A percentile compares a stretch with the other conserved stretches of the same genome.
Evolutionary conservation across 2,329 filamentous ascomycete species (phyloP).

Genomic region (Aspergillus fijiensis): DNA sequence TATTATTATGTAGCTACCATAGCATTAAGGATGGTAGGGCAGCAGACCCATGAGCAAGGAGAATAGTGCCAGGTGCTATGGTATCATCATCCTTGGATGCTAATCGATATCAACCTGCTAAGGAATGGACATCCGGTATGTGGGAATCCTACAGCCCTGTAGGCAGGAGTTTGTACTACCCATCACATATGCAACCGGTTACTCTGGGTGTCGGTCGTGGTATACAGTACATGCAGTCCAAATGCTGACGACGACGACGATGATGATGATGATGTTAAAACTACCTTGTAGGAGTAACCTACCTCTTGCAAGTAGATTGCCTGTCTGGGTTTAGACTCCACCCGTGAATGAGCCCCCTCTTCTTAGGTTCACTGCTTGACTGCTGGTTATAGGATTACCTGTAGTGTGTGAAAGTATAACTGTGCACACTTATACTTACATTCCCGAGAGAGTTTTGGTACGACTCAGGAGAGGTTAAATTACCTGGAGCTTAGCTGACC

Average conservation of each 20-base stretch:
- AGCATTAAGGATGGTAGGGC: neutral
- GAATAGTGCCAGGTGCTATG: neutral
- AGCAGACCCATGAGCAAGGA: neutral
- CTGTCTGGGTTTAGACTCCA: conserved; percentile 5
- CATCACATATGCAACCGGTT: conserved; percentile 1
- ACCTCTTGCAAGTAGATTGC: neutral
- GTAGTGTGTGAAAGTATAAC: neutral
- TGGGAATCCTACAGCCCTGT: conserved; percentile 10
- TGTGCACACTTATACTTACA: neutral
- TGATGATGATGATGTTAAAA: neutral
- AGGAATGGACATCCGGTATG: conserved; percentile 13
- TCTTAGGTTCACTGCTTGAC: neutral
- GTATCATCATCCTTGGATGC: conserved; percentile 14
- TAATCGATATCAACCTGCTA: conserved; percentile 26
- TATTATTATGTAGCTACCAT: neutral
- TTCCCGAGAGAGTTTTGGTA: neutral
- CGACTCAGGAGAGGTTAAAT: neutral
- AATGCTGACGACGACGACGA: neutral
- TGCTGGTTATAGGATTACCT: neutral
- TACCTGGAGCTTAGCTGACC: neutral
- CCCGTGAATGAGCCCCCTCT: neutral
- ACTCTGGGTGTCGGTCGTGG: neutral
- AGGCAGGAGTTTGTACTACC: conserved; percentile 7
- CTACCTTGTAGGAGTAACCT: neutral
- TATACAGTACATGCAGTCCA: neutral